Evolutionary conservation across 2,329 filamentous ascomycete species (phyloP), one percentile per base, ranked within the genome.

Genomic region (Fusarium continuum): DNA sequence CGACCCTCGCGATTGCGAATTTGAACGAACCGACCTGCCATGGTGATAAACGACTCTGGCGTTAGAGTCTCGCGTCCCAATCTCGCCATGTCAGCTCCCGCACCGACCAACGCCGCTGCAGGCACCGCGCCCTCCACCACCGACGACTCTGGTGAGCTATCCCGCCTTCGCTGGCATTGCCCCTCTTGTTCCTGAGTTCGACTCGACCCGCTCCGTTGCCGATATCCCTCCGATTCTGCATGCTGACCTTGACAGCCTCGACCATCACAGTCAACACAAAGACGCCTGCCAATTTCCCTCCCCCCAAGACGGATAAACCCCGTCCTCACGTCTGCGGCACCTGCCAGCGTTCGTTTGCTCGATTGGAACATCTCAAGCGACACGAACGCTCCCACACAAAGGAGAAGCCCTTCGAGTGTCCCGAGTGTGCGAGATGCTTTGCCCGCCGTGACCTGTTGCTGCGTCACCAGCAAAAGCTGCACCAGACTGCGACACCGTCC

Each of bases 341-440:
- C 41, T 99, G 95, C 77, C 87, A 89, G 72, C 89, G 95, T 66
- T 96, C 92, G 26, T 99, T 99, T 76, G 95, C 95, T 55, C 89
- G 95, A 60, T 81, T 99, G 70, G 95, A 99, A 79, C 95, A 99
- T 76, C 81, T 99, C 68, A 99, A 99, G 81, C 90, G 95, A 60
- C 95, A 99, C 78, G 95, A 98, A 79, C 88, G 95, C 62, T 97
- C 93, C n/a, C 93, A 97, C 75, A 97, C 93, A 38, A 97, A 99
- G 77, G 93, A 99, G 80, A 99, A 99, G 82, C 95, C 95, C 1
- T 99, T 99, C 71, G 93, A 97, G 78, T 99, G 95, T 72, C 92
- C 92, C 23, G 92, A 98, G 76, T 99, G 95, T 78, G 86, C 92
- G 31, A 83, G 95, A 78, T 98, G 95, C 79, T 99, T 99, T 78